Base-by-base conservation (phyloP, 2,329 filamentous ascomycete genomes). In the Pseudogymnoascus sp. region DNA sequence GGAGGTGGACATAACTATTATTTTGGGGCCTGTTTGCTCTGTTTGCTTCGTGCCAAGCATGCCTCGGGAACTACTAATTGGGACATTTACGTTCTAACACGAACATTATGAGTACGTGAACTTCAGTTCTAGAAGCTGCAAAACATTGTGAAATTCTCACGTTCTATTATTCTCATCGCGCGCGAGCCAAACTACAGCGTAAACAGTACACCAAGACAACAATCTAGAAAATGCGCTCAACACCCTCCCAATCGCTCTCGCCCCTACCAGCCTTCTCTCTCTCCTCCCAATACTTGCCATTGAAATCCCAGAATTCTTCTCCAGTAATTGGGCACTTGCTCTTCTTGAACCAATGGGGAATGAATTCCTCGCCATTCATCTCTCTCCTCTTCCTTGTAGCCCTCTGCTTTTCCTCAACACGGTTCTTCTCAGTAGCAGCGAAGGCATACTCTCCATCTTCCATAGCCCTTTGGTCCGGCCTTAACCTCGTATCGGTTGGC, bases 371-470 rank as follows among this genome's bases (percentile, higher is more conserved):
- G 3, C 94, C 94, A 2, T 77, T 82, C 31, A 82, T 81, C 75
- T 99, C 93, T 25, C 92, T 81, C 63, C 81, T 78, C 61, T 90
- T 79, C 65, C 94, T 79, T 63, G 88, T 87, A 8, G 87, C 86
- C 64, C 94, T 82, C 79, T 99, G 94, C 66, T 87, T 92, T 78
- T 97, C 90, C 75, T 99, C 94, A 0, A 99, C 84, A 1, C 94
- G 83, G 71, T 93, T 94, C 84, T 99, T 99, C 79, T 99, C 94
- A 4, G 84, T 84, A 0, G 93, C 94, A 1, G 94, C 94, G 64
- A 94, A 81, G 71, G 97, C 93, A 72, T 99, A 99, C 75, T 92
- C 85, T n/a, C 93, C 94, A 65, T 97, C 92, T 74, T 99, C 94
- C 94, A 99, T 99, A 1, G 94, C 94, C 9, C 94, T 84, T 78